Percentiles rank a stretch among this genome's conserved stretches.
Evolutionary conservation across 2,329 filamentous ascomycete species (phyloP).

Genomic region (Alternaria solani): DNA sequence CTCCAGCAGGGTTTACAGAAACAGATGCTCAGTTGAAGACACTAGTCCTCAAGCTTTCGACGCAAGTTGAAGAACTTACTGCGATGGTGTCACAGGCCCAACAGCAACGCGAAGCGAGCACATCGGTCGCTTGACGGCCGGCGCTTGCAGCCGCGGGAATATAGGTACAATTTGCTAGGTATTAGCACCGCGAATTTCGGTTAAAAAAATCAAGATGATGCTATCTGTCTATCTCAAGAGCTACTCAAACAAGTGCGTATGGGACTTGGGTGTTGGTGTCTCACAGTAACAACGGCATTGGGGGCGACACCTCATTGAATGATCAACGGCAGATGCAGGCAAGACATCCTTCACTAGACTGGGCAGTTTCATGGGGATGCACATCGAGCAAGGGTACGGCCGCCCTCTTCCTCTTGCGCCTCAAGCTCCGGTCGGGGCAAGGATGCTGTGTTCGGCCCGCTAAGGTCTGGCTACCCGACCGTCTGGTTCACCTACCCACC

Average conservation of each 20-base stretch:
- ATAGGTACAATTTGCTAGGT: slow-evolving; percentile 19
- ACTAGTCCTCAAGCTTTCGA: slow-evolving; percentile 50
- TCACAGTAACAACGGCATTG: slow-evolving; percentile 22
- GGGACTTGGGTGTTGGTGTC: slow-evolving; percentile 30
- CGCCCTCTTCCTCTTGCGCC: slow-evolving; percentile 37
- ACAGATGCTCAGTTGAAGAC: slow-evolving; percentile 45
- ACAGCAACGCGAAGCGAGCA: slow-evolving; percentile 42
- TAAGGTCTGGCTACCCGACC: slow-evolving; percentile 41
- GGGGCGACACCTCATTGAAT: slow-evolving; percentile 27
- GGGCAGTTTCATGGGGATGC: slow-evolving; percentile 19
- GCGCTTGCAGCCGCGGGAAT: slow-evolving; percentile 44
- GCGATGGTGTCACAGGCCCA: slow-evolving; percentile 50
- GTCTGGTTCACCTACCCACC: slow-evolving; percentile 27
- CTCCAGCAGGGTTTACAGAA: slow-evolving; percentile 33
- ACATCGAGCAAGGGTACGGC: slow-evolving; percentile 26
- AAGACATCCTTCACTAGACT: slow-evolving; percentile 13
- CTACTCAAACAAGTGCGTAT: slow-evolving; percentile 22
- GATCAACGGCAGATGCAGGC: slow-evolving; percentile 26
- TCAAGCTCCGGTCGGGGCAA: slow-evolving; percentile 37
- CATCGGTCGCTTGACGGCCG: slow-evolving; percentile 45
- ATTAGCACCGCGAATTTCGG: slow-evolving; percentile 14
- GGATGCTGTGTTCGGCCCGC: slow-evolving; percentile 44
- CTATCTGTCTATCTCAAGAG: slow-evolving; percentile 18
- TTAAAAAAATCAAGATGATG: slow-evolving; percentile 23
- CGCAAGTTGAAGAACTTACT: slow-evolving; percentile 52